These are phyloP conservation scores for Rhizomucor pusillus DNA, from an alignment of 371 early-diverging fungal species.

Conservation along the genomic window DNA sequence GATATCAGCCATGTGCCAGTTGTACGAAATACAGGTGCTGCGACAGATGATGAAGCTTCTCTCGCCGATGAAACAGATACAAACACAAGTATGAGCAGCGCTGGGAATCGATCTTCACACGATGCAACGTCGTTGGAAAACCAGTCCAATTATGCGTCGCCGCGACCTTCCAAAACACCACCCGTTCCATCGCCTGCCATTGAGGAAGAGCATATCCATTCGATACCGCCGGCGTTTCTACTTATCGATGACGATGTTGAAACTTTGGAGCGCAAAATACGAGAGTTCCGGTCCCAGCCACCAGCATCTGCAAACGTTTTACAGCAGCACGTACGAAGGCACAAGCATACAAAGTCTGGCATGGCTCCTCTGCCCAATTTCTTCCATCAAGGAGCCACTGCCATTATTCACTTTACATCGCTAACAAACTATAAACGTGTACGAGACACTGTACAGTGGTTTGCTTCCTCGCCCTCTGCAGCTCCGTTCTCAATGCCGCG, in stretches of 20 bases:
- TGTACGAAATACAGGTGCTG: constrained; percentile 3
- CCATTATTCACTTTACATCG: constrained; percentile 63
- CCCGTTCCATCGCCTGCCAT: constrained; percentile 27
- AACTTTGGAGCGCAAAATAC: constrained; percentile 44
- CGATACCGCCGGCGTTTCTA: constrained; percentile 54
- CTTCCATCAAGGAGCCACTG: constrained; percentile 37
- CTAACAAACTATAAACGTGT: constrained; percentile 57
- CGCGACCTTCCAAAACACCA: constrained; percentile 3
- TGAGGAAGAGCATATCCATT: constrained; percentile 35
- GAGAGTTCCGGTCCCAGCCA: constrained; percentile 36
- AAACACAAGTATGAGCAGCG: neutral
- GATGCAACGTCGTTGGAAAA: neutral
- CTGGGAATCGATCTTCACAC: neutral
- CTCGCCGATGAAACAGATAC: constrained; percentile 2
- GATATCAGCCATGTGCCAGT: constrained; percentile 55
- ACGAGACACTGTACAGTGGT: constrained; percentile 49
- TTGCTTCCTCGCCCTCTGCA: constrained; percentile 9
- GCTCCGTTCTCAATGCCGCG: constrained; percentile 41
- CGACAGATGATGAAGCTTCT: neutral
- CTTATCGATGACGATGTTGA: constrained; percentile 62
- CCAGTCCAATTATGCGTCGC: constrained; percentile 3
- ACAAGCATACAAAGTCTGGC: constrained; percentile 28
- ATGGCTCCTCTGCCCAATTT: constrained; percentile 9
- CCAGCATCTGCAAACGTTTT: constrained; percentile 15
- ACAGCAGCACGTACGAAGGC: constrained; percentile 21